Evolutionary conservation across 176 grass and related monocot genomes (phyloP), one percentile per base, ranked within the genome.

Genomic region (Elymus sibiricus): DNA sequence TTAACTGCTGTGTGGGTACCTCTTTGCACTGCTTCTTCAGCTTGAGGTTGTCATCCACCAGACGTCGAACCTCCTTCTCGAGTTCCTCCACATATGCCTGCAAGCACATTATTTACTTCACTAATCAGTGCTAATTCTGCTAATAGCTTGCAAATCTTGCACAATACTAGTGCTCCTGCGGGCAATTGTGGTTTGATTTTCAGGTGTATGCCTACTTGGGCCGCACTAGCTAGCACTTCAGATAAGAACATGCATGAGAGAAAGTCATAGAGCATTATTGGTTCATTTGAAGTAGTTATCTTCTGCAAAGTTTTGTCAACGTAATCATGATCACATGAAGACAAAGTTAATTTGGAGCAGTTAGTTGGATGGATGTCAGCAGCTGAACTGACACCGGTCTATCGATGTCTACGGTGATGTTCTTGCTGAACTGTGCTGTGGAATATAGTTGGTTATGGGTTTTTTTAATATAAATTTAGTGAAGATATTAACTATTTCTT

Each of bases 11-110:
- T 42, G 17, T 24, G 24, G 10, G 42, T 87, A 91, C 90, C 90
- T 91, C 81, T 85, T 91, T 91, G 86, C 86, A 91, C 31, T 91
- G 90, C 25, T 85, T 91, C 77, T 91, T 91, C 27, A 91, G 70
- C 25, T 91, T 88, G 69, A 88, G 67, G 43, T 91, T 91, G 4
- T 91, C 90, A 12, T 91, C 90, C 31, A 91, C 90, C 7, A 91
- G 70, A 27, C 90, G 86, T 0, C 86, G 85, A 81, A 88, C 89
- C 70, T 88, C 89, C 38, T 84, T 91, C 49, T 91, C 89, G 1
- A 91, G 61, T 34, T 91, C 87, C 40, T 91, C 90, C 4, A 91
- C 90, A 5, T 91, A 91, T 34, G 90, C 90, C 90, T 91, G 77
- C 49, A 76, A 86, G 25, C 13, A 64, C 16, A 53, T 51, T 11